These are phyloP conservation scores for Fagus sylvatica DNA, from an alignment of 306 rosid species.

Conservation along the genomic window DNA sequence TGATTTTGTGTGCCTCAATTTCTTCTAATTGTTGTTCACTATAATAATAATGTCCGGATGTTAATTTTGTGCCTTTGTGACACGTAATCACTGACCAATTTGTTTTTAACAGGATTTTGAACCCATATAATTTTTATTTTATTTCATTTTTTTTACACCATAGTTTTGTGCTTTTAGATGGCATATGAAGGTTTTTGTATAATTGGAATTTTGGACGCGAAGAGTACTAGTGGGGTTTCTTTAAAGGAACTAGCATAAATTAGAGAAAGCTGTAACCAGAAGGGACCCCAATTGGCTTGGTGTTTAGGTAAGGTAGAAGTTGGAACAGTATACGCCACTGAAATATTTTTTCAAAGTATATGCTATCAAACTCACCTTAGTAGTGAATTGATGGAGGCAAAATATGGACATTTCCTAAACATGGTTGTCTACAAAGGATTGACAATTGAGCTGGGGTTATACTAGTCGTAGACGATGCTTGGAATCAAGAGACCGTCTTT, in stretches of 20 bases:
- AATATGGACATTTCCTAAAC: too few species aligned
- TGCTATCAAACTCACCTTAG: too few species aligned
- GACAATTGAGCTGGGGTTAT: too few species aligned
- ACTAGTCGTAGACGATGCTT: too few species aligned
- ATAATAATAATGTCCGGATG: neutral
- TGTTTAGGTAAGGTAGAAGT: neutral
- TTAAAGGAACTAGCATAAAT: neutral
- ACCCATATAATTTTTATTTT: neutral
- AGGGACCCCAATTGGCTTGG: neutral
- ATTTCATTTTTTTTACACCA: neutral
- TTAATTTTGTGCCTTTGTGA: constrained; percentile 1
- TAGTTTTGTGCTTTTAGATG: neutral
- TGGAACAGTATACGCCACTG: neutral
- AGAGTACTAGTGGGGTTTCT: neutral
- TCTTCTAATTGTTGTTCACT: too few species aligned
- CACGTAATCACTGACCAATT: neutral
- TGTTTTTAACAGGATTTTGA: neutral
- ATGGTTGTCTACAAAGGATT: too few species aligned
- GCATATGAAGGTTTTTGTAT: neutral
- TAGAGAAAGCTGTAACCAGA: neutral
- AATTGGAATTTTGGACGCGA: neutral
- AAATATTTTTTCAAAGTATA: too few species aligned
- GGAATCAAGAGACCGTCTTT: too few species aligned
- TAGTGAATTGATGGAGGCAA: too few species aligned
- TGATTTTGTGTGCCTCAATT: too few species aligned